Percentiles rank a stretch among this genome's conserved stretches.
phyloP scores from a whole-genome alignment of 2,329 filamentous ascomycete genomes.

The Colletotrichum acutatum region DNA sequence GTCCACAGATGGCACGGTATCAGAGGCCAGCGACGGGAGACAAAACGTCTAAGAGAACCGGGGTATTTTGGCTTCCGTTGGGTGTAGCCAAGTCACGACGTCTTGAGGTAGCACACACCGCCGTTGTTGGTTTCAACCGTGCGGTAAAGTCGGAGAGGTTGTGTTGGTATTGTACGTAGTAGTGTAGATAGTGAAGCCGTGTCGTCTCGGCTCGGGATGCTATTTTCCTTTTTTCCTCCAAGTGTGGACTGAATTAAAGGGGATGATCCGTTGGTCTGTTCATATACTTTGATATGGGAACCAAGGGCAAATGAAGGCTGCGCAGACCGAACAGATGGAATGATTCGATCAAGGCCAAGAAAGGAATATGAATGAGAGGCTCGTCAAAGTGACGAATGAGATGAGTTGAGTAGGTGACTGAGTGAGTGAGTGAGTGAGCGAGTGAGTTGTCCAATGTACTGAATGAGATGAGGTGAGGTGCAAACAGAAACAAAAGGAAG shows the following conservation, averaged over 20 bases:
- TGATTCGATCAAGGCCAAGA: background rate
- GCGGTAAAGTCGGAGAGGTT: background rate
- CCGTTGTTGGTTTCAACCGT: constrained; percentile 20
- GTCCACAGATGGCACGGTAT: background rate
- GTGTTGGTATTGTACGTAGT: background rate
- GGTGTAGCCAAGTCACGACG: constrained; percentile 17
- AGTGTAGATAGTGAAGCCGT: background rate
- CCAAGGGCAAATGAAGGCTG: background rate
- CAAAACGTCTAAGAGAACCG: background rate
- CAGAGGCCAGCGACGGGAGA: background rate
- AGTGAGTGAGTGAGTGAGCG: too few species aligned
- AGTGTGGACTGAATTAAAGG: background rate
- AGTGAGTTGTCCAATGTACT: background rate
- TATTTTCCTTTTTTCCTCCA: background rate
- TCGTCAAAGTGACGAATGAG: background rate
- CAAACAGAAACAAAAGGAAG: constrained; percentile 23
- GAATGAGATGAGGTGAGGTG: constrained; percentile 14
- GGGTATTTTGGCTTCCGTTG: constrained; percentile 1
- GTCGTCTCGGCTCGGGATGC: constrained; percentile 22
- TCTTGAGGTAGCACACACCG: constrained; percentile 15
- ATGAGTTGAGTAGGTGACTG: too few species aligned
- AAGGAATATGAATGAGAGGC: background rate
- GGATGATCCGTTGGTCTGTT: background rate
- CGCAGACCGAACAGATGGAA: background rate
- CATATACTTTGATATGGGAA: too few species aligned